A percentile compares a stretch with the other conserved stretches of the same genome.
Evolutionary conservation across 495 filamentous ascomycete species (phyloP).

Genomic region (Rhypophila decipiens): DNA sequence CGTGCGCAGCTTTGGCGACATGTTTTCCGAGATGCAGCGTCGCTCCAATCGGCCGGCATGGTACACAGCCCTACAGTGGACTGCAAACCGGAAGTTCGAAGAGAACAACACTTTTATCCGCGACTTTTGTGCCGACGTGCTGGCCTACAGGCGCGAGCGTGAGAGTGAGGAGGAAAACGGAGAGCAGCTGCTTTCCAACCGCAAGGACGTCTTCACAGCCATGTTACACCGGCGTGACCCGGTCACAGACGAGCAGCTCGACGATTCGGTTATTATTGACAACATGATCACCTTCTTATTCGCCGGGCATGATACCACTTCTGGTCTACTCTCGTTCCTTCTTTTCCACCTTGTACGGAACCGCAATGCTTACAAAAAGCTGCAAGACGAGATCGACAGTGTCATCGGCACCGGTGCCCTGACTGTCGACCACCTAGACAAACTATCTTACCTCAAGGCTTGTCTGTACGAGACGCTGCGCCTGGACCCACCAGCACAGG

Average conservation of each 20-base stretch:
- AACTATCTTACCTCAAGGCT: slow-evolving; percentile 46
- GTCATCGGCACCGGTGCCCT: slow-evolving; percentile 61
- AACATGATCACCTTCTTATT: slow-evolving; percentile 72
- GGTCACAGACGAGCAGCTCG: slow-evolving; percentile 58
- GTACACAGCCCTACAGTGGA: slow-evolving; percentile 43
- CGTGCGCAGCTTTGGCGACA: slow-evolving; percentile 55
- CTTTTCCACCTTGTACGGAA: slow-evolving; percentile 54
- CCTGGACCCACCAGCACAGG: slow-evolving; percentile 56
- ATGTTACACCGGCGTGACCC: slow-evolving; percentile 63
- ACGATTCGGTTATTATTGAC: slow-evolving; percentile 55
- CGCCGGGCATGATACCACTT: slow-evolving; percentile 71
- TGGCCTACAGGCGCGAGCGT: slow-evolving; percentile 51
- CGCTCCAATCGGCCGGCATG: slow-evolving; percentile 46
- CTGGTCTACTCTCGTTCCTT: slow-evolving; percentile 47
- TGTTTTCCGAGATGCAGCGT: slow-evolving; percentile 49
- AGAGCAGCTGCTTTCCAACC: too few relatives aligned
- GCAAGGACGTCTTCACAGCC: slow-evolving; percentile 64
- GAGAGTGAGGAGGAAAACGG: too few relatives aligned
- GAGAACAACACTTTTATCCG: slow-evolving; percentile 52
- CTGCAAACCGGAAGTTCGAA: slow-evolving; percentile 50
- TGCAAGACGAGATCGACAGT: slow-evolving; percentile 53
- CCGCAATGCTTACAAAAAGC: slow-evolving; percentile 42
- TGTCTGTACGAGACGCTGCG: slow-evolving; percentile 67
- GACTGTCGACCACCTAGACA: slow-evolving; percentile 58
- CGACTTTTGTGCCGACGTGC: slow-evolving; percentile 50